Percentiles rank a stretch among this genome's conserved stretches.
Evolutionary conservation across 2,329 filamentous ascomycete species (phyloP).

Genomic region (Sporothrix brunneoviolacea): DNA sequence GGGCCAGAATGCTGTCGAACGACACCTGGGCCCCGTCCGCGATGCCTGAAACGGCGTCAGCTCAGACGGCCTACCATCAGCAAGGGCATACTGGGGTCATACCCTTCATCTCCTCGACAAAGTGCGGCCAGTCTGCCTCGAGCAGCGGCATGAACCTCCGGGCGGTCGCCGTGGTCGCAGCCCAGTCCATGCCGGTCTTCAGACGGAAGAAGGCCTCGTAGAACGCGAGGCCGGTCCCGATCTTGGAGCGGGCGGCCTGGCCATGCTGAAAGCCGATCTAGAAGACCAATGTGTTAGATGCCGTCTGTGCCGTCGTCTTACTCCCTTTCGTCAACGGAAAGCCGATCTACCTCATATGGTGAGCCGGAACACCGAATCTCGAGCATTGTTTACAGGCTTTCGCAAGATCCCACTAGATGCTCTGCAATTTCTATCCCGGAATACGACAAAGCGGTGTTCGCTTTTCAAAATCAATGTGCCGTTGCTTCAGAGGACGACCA

Average conservation of each 20-base stretch:
- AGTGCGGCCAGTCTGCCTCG: not conserved
- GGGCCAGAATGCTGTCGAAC: slow-evolving; percentile 45
- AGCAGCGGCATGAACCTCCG: not conserved
- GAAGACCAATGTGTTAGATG: too few species aligned
- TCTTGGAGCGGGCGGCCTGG: not conserved
- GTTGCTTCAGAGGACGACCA: too few species aligned
- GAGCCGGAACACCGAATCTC: slow-evolving; percentile 1
- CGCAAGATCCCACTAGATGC: too few species aligned
- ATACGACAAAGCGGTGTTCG: too few species aligned
- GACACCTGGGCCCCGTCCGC: slow-evolving; percentile 41
- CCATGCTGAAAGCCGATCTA: slow-evolving; percentile 3
- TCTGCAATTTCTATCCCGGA: too few species aligned
- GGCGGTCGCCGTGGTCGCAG: not conserved
- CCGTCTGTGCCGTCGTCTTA: too few species aligned
- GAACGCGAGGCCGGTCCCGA: not conserved
- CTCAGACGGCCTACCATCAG: too few species aligned
- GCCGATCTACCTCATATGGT: not conserved
- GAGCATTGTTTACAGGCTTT: not conserved
- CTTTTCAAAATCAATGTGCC: too few species aligned
- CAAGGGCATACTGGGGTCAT: too few species aligned
- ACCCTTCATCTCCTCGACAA: slow-evolving; percentile 32
- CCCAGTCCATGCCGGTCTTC: slow-evolving; percentile 1
- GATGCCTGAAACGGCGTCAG: slow-evolving; percentile 39
- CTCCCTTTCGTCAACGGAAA: too few species aligned
- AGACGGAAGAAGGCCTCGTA: not conserved